These are phyloP conservation scores for Phaeomoniella chlamydospora DNA, from an alignment of 2,329 filamentous ascomycete genomes.

Conservation along the genomic window DNA sequence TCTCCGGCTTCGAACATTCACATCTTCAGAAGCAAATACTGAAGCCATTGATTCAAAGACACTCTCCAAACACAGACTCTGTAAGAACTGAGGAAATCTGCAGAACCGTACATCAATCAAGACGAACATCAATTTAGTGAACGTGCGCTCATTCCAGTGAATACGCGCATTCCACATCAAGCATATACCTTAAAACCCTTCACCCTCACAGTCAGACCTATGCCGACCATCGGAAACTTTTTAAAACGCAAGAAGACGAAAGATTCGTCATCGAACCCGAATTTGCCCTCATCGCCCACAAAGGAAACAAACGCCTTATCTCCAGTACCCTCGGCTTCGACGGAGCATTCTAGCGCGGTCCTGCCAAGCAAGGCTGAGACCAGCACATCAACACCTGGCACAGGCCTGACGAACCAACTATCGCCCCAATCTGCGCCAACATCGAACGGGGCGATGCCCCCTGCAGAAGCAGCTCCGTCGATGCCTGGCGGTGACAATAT, in stretches of 20 bases:
- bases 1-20: too few species aligned
- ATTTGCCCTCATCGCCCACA: slow-evolving; percentile 52
- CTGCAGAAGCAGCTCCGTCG: slow-evolving; percentile 5
- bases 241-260: slow-evolving; percentile 98
- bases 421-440: slow-evolving; percentile 7
- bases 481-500: slow-evolving; percentile 2
- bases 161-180: background rate
- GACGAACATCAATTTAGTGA: too few species aligned
- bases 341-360: background rate
- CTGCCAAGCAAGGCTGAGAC: background rate
- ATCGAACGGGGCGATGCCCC: slow-evolving; percentile 1
- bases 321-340: slow-evolving; percentile 20
- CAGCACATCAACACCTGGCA: background rate
- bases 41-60: too few species aligned
- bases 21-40: too few species aligned
- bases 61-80: too few species aligned
- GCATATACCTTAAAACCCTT: slow-evolving; percentile 5
- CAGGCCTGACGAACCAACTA: slow-evolving; percentile 1
- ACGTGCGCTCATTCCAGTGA: background rate
- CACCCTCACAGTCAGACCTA: slow-evolving; percentile 26
- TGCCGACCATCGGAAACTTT: slow-evolving; percentile 83
- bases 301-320: slow-evolving; percentile 52
- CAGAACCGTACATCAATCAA: too few species aligned
- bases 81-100: too few species aligned
- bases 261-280: slow-evolving; percentile 50